Evolutionary conservation across 1,284 basidiomycete genomes (phyloP), one percentile per base, ranked within the genome.

Genomic region (Microbotryum silenes-acaulis): DNA sequence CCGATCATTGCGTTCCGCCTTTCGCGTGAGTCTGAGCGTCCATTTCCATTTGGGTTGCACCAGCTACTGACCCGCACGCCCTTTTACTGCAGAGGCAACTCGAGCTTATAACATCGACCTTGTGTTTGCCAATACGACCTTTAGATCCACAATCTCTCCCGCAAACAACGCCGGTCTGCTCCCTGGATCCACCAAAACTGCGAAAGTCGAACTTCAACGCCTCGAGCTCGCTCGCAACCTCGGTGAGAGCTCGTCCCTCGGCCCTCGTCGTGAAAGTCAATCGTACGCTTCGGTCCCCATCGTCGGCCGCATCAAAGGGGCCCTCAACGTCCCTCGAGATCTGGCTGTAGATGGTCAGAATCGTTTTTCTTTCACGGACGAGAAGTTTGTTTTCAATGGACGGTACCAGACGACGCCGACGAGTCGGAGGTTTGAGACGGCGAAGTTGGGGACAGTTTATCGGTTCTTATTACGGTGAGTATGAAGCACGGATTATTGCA

Each of bases 331-430:
- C 1, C 60, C 62, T 9, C 57, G 67, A 33, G 60, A 37, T 4
- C 37, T 37, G 12, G 37, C 37, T 16, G 14, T 37, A 37, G 14
- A 37, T 37, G 37, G 37, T 12, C 6, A 37, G 14, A 10, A 16
- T 37, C 2, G 37, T 4, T 16, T 12, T 37, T 9, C 37, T 12
- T 62, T 44, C 54, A 52, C 62, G 18, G 61, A 63, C 33, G 54
- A 52, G n/a, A 61, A 65, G 59, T 20, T 61, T 10, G 12, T 45
- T 1, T 52, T 69, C 56, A 27, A 54, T 9, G 65, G 65, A 6
- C 51, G 49, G 27, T 67, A 57, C 59, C 37, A 37, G 37, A 62
- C 56, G 12, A 29, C 25, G 25, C n/a, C n/a, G 16, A 54, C 54
- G 49, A 61, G 63, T 21, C 2, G 20, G 14, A 55, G 21, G 14